Percentiles rank a stretch among this genome's conserved stretches.
phyloP scores from a whole-genome alignment of 2,329 filamentous ascomycete species.

The Parascedosporium putredinis region DNA sequence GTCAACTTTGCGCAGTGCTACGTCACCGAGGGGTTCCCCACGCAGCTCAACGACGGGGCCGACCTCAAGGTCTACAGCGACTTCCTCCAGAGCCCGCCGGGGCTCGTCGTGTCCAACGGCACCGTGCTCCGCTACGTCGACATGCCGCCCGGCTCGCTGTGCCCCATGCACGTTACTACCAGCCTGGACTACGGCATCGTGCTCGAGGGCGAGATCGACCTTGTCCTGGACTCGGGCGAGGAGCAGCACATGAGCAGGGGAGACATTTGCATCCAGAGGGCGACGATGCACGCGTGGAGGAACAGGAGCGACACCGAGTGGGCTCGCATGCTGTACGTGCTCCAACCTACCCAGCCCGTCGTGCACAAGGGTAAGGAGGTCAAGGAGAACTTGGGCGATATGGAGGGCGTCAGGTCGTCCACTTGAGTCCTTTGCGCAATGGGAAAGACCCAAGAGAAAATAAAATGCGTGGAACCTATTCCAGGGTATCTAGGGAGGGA shows the following conservation, averaged over 20 bases:
- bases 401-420: conserved; percentile 16
- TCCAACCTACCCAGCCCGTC: conserved; percentile 15
- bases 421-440: too few relatives aligned
- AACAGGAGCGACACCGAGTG: conserved; percentile 36
- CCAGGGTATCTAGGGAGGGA: too few relatives aligned
- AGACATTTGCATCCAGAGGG: conserved; percentile 45
- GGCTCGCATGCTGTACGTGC: conserved; percentile 13
- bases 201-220: conserved; percentile 40
- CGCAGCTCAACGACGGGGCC: conserved; percentile 27
- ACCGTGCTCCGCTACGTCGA: conserved; percentile 38
- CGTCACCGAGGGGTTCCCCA: conserved; percentile 28
- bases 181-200: conserved; percentile 45
- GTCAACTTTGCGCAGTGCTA: conserved; percentile 30
- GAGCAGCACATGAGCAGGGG: conserved; percentile 33
- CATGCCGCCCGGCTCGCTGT: conserved; percentile 29
- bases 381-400: conserved; percentile 24
- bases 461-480: neutral
- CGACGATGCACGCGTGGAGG: conserved; percentile 43
- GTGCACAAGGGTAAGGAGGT: conserved; percentile 12
- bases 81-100: conserved; percentile 20
- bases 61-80: conserved; percentile 28
- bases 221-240: conserved; percentile 41
- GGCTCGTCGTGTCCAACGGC: conserved; percentile 23
- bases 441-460: too few relatives aligned
- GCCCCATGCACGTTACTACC: conserved; percentile 40